phyloP scores from a whole-genome alignment of 345 rosid genomes.

The Noccaea bulbosa region DNA sequence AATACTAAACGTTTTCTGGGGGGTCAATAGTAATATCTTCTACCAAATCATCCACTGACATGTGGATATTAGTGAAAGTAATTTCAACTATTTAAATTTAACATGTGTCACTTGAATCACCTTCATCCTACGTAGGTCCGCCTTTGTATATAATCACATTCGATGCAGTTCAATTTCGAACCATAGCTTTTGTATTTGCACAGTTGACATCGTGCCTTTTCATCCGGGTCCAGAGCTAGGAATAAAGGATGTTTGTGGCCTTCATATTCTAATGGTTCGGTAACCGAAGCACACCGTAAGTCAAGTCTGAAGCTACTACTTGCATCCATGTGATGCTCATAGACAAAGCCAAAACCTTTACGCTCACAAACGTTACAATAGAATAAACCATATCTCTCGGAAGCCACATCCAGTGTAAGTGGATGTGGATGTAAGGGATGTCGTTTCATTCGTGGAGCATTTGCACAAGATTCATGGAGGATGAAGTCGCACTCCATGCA shows the following conservation, averaged over 20 bases:
- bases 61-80: too few species aligned
- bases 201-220: background rate
- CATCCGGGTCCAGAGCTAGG: background rate
- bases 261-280: background rate
- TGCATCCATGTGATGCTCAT: background rate
- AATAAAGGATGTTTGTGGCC: background rate
- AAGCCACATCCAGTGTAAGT: background rate
- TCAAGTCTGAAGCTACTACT: background rate
- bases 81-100: too few species aligned
- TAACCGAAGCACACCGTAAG: background rate
- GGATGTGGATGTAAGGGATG: background rate
- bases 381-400: background rate
- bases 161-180: background rate
- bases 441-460: background rate
- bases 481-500: background rate
- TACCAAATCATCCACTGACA: too few species aligned
- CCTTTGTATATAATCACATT: background rate
- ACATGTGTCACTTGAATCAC: too few species aligned
- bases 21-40: too few species aligned
- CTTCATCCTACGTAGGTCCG: too few species aligned
- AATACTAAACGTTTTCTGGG: too few species aligned
- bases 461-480: slow-evolving; percentile 4
- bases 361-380: background rate
- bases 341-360: background rate
- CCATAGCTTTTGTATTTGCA: background rate